Conservation (phyloP, 2,329 filamentous ascomycete genomes). For the Phoma sp. region DNA sequence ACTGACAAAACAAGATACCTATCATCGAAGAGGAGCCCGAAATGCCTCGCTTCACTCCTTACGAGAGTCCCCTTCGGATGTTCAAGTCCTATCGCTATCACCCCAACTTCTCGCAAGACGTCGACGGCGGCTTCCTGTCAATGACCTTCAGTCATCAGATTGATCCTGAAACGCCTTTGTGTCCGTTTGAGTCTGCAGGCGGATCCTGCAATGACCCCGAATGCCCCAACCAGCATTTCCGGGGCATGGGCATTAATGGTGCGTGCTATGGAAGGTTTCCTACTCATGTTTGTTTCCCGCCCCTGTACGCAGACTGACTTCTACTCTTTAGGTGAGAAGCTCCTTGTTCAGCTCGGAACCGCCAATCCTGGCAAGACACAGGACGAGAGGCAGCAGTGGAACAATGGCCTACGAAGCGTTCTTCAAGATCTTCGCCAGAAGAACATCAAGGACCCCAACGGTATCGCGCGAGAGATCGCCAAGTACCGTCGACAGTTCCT, state of each 20-base stretch:
- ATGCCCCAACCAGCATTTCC: slow-evolving; percentile 84
- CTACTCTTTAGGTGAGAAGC: slow-evolving; percentile 67
- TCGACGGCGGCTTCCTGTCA: slow-evolving; percentile 81
- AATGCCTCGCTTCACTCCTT: slow-evolving; percentile 62
- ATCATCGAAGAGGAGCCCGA: slow-evolving; percentile 20
- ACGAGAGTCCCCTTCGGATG: slow-evolving; percentile 79
- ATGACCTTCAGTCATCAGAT: slow-evolving; percentile 94
- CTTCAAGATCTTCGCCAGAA: slow-evolving; percentile 47
- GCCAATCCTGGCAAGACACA: slow-evolving; percentile 66
- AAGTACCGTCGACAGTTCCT: slow-evolving; percentile 50
- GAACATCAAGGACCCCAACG: slow-evolving; percentile 47
- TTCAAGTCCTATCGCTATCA: slow-evolving; percentile 94
- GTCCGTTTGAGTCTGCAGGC: slow-evolving; percentile 74
- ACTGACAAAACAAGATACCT: slow-evolving; percentile 30
- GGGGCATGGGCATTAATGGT: slow-evolving; percentile 75
- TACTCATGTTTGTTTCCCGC: slow-evolving; percentile 36
- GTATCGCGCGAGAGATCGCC: slow-evolving; percentile 48
- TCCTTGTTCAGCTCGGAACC: slow-evolving; percentile 74
- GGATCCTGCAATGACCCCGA: slow-evolving; percentile 74
- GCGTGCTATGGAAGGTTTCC: slow-evolving; percentile 56
- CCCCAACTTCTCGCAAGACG: slow-evolving; percentile 71
- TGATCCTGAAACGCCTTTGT: slow-evolving; percentile 74
- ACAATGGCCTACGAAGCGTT: slow-evolving; percentile 46
- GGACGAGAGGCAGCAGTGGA: slow-evolving; percentile 62
- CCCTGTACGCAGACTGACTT: slow-evolving; percentile 49